Percentiles rank a stretch among this genome's conserved stretches.
These are phyloP conservation scores for Coffea eugenioides DNA, from an alignment of 257 asterid genomes.

Conservation along the genomic window DNA sequence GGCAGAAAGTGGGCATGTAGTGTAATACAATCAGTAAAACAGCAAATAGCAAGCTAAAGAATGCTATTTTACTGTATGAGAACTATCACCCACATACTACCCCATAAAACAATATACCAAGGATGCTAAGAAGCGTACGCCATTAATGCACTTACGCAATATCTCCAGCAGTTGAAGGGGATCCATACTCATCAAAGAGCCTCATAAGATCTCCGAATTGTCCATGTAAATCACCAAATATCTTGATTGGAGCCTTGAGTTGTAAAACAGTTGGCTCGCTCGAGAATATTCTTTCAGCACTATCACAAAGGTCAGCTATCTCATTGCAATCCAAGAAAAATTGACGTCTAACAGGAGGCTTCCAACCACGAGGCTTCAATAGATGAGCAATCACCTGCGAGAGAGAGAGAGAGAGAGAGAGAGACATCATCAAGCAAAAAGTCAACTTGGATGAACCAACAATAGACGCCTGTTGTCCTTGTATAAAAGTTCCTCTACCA, in stretches of 20 bases:
- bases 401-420: slow-evolving; percentile 14
- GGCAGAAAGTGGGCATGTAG: neutral
- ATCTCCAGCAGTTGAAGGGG: slow-evolving; percentile 99
- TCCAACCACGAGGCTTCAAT: slow-evolving; percentile 99
- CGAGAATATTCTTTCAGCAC: slow-evolving; percentile 91
- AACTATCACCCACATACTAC: neutral
- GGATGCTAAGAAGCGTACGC: neutral
- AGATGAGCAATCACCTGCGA: slow-evolving; percentile 89
- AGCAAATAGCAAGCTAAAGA: neutral
- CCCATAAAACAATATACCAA: neutral
- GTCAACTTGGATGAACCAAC: neutral
- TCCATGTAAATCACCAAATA: slow-evolving; percentile 98
- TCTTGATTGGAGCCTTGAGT: slow-evolving; percentile 94
- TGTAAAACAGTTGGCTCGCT: slow-evolving; percentile 92
- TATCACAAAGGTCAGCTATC: slow-evolving; percentile 97
- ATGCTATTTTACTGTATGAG: neutral
- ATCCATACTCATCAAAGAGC: slow-evolving; percentile 97
- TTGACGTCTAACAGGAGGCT: slow-evolving; percentile 96
- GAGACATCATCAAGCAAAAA: neutral
- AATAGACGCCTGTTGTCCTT: neutral
- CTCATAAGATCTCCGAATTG: slow-evolving; percentile 99
- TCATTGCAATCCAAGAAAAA: slow-evolving; percentile 98
- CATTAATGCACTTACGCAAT: slow-evolving; percentile 63
- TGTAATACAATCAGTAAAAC: neutral
- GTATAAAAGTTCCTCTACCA: neutral